These are phyloP conservation scores for Rosa hybrid DNA, from an alignment of 331 rosid genomes.

Conservation along the genomic window DNA sequence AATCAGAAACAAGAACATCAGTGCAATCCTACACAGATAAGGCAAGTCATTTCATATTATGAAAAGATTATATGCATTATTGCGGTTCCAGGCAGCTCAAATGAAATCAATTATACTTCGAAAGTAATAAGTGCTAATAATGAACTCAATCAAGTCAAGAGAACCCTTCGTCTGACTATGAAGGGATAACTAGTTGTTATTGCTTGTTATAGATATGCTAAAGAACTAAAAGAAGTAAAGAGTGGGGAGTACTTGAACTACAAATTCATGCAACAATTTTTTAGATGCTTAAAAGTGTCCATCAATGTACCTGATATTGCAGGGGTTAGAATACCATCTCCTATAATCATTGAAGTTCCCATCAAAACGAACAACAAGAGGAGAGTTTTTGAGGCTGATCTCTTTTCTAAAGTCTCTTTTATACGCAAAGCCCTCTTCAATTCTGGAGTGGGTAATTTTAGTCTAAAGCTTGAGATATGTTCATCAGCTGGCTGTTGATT, in stretches of 20 bases:
- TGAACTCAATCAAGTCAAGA: neutral
- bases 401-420: slow-evolving; percentile 76
- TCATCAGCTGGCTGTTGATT: slow-evolving; percentile 94
- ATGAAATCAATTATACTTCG: neutral
- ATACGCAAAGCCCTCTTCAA: slow-evolving; percentile 81
- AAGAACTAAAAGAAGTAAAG: slow-evolving; percentile 5
- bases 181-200: slow-evolving; percentile 1
- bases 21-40: neutral
- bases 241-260: neutral
- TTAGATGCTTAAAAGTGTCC: slow-evolving; percentile 6
- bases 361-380: slow-evolving; percentile 79
- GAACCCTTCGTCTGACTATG: neutral
- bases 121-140: neutral
- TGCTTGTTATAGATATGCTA: neutral
- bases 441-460: slow-evolving; percentile 89
- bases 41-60: neutral
- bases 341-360: slow-evolving; percentile 97
- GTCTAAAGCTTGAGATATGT: slow-evolving; percentile 82
- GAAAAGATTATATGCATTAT: slow-evolving; percentile 5
- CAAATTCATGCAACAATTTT: slow-evolving; percentile 2
- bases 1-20: slow-evolving; percentile 19
- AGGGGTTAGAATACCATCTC: slow-evolving; percentile 95
- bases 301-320: slow-evolving; percentile 80
- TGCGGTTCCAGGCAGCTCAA: neutral
- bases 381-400: slow-evolving; percentile 51